phyloP scores from a whole-genome alignment of 352 stramenopile genomes.

The Phytophthora pluvialis region DNA sequence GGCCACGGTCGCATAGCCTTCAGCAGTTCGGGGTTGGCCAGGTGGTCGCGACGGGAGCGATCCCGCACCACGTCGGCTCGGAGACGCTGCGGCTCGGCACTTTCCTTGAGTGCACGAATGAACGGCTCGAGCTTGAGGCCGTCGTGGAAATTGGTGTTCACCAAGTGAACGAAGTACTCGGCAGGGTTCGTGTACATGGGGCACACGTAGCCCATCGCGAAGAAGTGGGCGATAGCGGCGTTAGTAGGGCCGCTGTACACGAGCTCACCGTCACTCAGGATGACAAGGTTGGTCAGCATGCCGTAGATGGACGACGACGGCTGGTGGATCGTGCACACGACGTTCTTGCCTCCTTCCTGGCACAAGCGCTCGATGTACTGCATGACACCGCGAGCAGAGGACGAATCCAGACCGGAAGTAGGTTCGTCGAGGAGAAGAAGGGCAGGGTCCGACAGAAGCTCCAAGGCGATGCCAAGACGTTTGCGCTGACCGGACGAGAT shows the following conservation, averaged over 20 bases:
- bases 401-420: conserved; percentile 92
- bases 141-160: conserved; percentile 73
- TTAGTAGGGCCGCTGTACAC: conserved; percentile 92
- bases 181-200: conserved; percentile 78
- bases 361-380: conserved; percentile 66
- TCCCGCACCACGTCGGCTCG: conserved; percentile 51
- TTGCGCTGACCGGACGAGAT: conserved; percentile 92
- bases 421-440: conserved; percentile 96
- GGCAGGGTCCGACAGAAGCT: conserved; percentile 94
- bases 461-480: conserved; percentile 93
- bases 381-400: conserved; percentile 91
- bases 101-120: conserved; percentile 42
- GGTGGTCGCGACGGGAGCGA: conserved; percentile 35
- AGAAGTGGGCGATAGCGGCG: conserved; percentile 62
- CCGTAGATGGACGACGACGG: conserved; percentile 80
- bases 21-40: conserved; percentile 53
- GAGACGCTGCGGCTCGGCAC: conserved; percentile 43
- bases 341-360: conserved; percentile 68
- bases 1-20: conserved; percentile 52
- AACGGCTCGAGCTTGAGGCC: conserved; percentile 54
- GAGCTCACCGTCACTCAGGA: conserved; percentile 79
- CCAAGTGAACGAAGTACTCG: conserved; percentile 76
- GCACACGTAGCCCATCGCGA: conserved; percentile 61
- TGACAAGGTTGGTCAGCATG: conserved; percentile 71
- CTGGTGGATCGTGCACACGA: conserved; percentile 90